Conservation (phyloP, 1,139 yeast species). For the Kurtzmaniella natalensis region DNA sequence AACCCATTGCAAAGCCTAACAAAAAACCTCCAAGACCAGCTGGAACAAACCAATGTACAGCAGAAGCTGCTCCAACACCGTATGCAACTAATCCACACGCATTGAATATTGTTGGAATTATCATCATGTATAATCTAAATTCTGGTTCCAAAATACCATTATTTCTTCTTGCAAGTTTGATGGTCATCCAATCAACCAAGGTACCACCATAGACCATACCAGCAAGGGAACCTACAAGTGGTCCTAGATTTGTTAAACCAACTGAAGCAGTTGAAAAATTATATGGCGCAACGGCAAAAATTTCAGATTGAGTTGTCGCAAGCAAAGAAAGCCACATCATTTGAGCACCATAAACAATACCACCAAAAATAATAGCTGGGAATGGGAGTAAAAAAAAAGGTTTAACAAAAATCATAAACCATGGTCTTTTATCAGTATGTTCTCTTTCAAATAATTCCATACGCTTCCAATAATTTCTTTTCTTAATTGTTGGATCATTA, state of each 20-base stretch:
- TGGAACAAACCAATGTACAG: slow-evolving; percentile 46
- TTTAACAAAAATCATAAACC: slow-evolving; percentile 32
- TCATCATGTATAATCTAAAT: slow-evolving; percentile 36
- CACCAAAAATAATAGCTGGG: slow-evolving; percentile 61
- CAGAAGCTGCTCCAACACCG: slow-evolving; percentile 29
- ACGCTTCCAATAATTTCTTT: slow-evolving; percentile 32
- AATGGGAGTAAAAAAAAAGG: slow-evolving; percentile 43
- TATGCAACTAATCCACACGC: slow-evolving; percentile 37
- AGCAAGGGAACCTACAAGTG: slow-evolving; percentile 35
- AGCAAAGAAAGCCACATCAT: slow-evolving; percentile 51
- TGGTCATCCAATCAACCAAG: slow-evolving; percentile 38
- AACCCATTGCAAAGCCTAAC: slow-evolving; percentile 55
- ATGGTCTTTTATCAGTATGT: slow-evolving; percentile 37
- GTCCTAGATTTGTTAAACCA: slow-evolving; percentile 41
- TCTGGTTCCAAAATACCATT: slow-evolving; percentile 41
- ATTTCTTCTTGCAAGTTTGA: slow-evolving; percentile 30
- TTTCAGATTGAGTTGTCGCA: slow-evolving; percentile 40
- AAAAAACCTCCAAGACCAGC: slow-evolving; percentile 49
- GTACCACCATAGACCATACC: slow-evolving; percentile 42
- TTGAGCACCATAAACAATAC: slow-evolving; percentile 59
- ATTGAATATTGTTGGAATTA: slow-evolving; percentile 33
- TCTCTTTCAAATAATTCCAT: slow-evolving; percentile 32
- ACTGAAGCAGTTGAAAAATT: slow-evolving; percentile 29
- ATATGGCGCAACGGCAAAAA: slow-evolving; percentile 35
- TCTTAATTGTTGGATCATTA: slow-evolving; percentile 17